Percentiles rank a stretch among this genome's conserved stretches.
phyloP scores from a whole-genome alignment of 192 early-diverging fungal species.

The Dissophora ornata region DNA sequence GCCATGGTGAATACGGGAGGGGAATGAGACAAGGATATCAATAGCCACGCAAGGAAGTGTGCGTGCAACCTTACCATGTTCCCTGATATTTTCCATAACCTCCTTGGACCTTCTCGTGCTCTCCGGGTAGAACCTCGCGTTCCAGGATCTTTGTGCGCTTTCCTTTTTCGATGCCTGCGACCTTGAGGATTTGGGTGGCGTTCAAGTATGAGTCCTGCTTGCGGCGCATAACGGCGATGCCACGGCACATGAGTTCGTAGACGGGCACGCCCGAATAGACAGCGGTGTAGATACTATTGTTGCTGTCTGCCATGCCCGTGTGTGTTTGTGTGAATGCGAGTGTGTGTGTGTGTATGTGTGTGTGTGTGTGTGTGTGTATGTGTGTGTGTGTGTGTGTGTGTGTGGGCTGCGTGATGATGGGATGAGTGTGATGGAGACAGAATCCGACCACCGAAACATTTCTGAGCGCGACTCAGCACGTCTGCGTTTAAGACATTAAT shows the following conservation, averaged over 20 bases:
- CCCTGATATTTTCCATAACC: conserved; percentile 97
- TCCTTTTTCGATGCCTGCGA: conserved; percentile 90
- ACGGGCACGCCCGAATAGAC: conserved; percentile 79
- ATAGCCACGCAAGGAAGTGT: too few species aligned
- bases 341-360: too few species aligned
- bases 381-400: too few species aligned
- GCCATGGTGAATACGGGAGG: too few species aligned
- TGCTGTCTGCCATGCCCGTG: conserved; percentile 12
- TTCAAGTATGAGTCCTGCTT: conserved; percentile 86
- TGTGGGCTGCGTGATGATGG: too few species aligned
- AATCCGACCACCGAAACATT: too few species aligned
- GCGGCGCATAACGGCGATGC: conserved; percentile 83
- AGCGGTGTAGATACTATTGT: conserved; percentile 61
- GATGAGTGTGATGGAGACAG: too few species aligned
- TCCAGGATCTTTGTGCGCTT: conserved; percentile 91
- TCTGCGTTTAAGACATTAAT: too few species aligned
- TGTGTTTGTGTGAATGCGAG: too few species aligned
- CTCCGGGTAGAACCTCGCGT: conserved; percentile 80
- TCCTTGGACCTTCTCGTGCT: conserved; percentile 95
- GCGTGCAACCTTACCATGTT: conserved; percentile 83
- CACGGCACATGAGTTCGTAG: conserved; percentile 81
- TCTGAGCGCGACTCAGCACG: too few species aligned
- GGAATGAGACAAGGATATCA: too few species aligned
- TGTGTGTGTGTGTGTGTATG: too few species aligned
- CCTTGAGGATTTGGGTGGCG: conserved; percentile 94